A percentile compares a stretch with the other conserved stretches of the same genome.
These are phyloP conservation scores for Moringa oleifera DNA, from an alignment of 345 rosid species.

Conservation along the genomic window DNA sequence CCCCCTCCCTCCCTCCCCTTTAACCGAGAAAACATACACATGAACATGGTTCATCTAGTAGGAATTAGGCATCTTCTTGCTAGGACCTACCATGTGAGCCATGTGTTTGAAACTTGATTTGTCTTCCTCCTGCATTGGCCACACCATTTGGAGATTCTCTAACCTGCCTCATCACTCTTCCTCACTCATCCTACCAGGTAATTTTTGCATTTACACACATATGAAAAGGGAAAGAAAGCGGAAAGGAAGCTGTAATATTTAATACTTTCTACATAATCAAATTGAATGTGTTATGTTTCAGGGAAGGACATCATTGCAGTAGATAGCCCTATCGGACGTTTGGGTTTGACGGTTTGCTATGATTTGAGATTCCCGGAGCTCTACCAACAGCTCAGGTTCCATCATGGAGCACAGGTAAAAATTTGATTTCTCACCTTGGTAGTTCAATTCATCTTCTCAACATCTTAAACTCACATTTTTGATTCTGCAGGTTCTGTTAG, in stretches of 20 bases:
- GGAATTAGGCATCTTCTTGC: too few relatives aligned
- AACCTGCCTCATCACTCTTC: too few relatives aligned
- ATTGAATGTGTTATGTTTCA: slow-evolving; percentile 18
- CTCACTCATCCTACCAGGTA: too few relatives aligned
- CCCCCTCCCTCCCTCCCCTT: too few relatives aligned
- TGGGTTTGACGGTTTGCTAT: slow-evolving; percentile 86
- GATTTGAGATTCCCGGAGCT: slow-evolving; percentile 91
- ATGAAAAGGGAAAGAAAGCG: background rate
- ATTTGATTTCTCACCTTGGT: background rate
- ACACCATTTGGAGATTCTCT: background rate
- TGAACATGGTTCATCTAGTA: background rate
- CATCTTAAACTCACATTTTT: slow-evolving; percentile 2
- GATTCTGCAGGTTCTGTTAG: slow-evolving; percentile 58
- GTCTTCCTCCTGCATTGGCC: background rate
- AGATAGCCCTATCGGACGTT: slow-evolving; percentile 79
- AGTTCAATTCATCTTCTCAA: background rate
- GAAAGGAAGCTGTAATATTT: background rate
- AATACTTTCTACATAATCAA: slow-evolving; percentile 5
- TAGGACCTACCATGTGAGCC: background rate
- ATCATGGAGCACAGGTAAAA: slow-evolving; percentile 74
- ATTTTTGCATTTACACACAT: background rate
- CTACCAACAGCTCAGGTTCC: slow-evolving; percentile 81
- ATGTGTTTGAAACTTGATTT: background rate
- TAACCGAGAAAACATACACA: background rate
- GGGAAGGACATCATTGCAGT: slow-evolving; percentile 66